Evolutionary conservation across 305 asterid species (phyloP).

Genomic region (Fraxinus sp.): DNA sequence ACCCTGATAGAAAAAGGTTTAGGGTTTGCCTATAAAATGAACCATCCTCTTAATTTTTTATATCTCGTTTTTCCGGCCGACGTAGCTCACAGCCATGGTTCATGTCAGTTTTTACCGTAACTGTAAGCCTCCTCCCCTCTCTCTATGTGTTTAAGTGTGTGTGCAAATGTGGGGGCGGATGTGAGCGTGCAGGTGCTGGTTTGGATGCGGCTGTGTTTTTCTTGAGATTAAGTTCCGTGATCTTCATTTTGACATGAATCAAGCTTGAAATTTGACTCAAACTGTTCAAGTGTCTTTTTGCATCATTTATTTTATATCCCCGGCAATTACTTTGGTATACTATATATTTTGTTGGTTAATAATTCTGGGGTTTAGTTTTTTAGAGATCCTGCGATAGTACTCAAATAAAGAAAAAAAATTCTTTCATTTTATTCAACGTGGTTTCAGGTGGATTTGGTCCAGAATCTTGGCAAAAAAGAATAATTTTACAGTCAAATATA

Average conservation of each 20-base stretch:
- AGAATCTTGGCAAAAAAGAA: not conserved
- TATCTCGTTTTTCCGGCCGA: slow-evolving; percentile 16
- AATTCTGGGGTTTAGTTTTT: slow-evolving; percentile 7
- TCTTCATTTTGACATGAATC: not conserved
- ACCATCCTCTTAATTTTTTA: not conserved
- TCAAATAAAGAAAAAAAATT: not conserved
- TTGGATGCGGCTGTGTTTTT: not conserved
- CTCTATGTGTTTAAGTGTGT: not conserved
- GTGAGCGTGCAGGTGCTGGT: not conserved
- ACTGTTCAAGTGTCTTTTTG: not conserved
- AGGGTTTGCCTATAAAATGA: slow-evolving; percentile 28
- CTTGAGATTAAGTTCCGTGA: not conserved
- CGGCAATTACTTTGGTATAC: not conserved
- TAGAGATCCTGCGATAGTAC: not conserved
- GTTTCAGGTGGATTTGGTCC: not conserved
- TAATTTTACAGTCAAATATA: not conserved
- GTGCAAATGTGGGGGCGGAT: not conserved
- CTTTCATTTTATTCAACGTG: not conserved
- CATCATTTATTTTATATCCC: not conserved
- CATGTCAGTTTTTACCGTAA: slow-evolving; percentile 42
- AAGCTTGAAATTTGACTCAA: not conserved
- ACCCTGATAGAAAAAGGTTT: not conserved
- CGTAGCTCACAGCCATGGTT: slow-evolving; percentile 29
- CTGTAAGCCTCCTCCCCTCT: slow-evolving; percentile 29
- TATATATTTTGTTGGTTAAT: not conserved